Conservation (phyloP, 2,329 filamentous ascomycete genomes). For the Juglanconis oblonga region DNA sequence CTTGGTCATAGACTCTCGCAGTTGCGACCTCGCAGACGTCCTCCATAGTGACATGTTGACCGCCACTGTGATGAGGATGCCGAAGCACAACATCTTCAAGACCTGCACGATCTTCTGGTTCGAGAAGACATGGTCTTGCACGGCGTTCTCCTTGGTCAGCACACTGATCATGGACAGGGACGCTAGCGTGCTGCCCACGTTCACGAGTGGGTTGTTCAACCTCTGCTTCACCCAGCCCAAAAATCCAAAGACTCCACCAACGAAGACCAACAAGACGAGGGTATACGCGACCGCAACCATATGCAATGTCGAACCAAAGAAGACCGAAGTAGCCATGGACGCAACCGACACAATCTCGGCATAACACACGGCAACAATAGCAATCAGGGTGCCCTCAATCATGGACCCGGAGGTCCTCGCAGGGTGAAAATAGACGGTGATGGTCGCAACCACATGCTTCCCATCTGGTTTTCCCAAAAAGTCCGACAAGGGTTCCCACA, state of each 20-base stretch:
- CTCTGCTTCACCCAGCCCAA: conserved; percentile 85
- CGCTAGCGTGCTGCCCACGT: conserved; percentile 79
- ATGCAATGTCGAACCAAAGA: conserved; percentile 67
- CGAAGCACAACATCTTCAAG: conserved; percentile 79
- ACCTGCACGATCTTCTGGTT: conserved; percentile 79
- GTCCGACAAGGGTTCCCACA: conserved; percentile 68
- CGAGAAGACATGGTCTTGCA: conserved; percentile 79
- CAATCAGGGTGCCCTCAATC: conserved; percentile 78
- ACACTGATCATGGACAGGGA: conserved; percentile 88
- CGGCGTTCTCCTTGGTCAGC: conserved; percentile 84
- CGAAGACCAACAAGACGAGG: conserved; percentile 77
- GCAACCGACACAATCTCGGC: conserved; percentile 71
- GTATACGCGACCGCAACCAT: conserved; percentile 71
- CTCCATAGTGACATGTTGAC: conserved; percentile 79
- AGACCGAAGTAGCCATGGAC: conserved; percentile 84
- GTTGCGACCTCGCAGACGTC: conserved; percentile 68
- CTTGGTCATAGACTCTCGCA: conserved; percentile 71
- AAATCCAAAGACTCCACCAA: conserved; percentile 82
- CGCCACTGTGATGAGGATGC: conserved; percentile 66
- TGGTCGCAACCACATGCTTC: conserved; percentile 89
- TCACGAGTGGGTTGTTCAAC: conserved; percentile 74
- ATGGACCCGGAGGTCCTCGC: conserved; percentile 84
- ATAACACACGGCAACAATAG: conserved; percentile 75
- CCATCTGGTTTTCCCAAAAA: conserved; percentile 82
- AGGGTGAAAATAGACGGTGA: conserved; percentile 94